A percentile compares a stretch with the other conserved stretches of the same genome.
Conservation (phyloP, 345 rosid species). For the Linum usitatissimum region DNA sequence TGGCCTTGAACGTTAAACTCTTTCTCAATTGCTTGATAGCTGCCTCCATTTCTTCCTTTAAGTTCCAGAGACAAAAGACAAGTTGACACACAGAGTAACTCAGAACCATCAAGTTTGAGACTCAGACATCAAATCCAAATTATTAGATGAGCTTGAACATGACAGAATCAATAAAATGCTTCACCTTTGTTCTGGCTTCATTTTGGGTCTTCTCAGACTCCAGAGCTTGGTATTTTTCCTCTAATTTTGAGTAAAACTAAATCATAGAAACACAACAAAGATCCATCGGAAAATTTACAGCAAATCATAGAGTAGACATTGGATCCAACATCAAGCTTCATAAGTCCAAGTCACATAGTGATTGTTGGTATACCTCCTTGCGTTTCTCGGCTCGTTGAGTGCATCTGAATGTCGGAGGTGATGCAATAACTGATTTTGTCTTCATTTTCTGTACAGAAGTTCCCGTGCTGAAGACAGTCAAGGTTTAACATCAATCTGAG, state of each 20-base stretch:
- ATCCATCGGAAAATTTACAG: background rate
- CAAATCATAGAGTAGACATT: background rate
- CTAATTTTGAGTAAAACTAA: slow-evolving; percentile 4
- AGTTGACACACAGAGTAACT: background rate
- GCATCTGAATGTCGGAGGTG: slow-evolving; percentile 5
- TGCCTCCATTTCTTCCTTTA: slow-evolving; percentile 29
- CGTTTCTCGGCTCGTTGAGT: slow-evolving; percentile 10
- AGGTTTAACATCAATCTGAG: background rate
- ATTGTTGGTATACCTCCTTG: slow-evolving; percentile 3
- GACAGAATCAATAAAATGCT: background rate
- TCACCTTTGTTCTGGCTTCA: background rate
- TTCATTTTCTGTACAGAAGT: background rate
- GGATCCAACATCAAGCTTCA: slow-evolving; percentile 4
- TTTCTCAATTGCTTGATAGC: slow-evolving; percentile 30
- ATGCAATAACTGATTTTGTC: background rate
- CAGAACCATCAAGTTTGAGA: background rate
- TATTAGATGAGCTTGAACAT: background rate
- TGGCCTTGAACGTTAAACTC: slow-evolving; percentile 30
- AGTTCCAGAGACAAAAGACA: background rate
- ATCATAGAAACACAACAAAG: slow-evolving; percentile 3
- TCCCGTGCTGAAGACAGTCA: slow-evolving; percentile 1
- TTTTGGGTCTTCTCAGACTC: slow-evolving; percentile 1
- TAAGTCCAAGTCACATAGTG: background rate
- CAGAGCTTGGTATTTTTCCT: slow-evolving; percentile 5
- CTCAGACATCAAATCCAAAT: background rate